Evolutionary conservation across 2,329 filamentous ascomycete genomes (phyloP).

Genomic region (Cladobotryum mycophilum): DNA sequence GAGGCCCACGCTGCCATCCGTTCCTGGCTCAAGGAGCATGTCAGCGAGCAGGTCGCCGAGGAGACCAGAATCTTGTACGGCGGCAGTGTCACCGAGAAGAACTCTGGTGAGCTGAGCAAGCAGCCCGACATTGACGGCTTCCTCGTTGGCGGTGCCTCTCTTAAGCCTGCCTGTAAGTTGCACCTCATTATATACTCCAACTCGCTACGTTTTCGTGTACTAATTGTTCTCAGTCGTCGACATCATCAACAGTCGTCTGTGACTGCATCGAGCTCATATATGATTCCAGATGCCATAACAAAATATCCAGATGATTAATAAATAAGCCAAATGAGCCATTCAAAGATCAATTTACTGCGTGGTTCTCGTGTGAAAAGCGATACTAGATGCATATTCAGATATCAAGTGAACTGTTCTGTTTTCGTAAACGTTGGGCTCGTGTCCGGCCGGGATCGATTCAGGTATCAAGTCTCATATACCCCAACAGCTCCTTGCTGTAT

Average conservation of each 20-base stretch:
- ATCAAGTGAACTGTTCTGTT: not conserved
- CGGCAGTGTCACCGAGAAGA: conserved; percentile 96
- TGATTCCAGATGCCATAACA: not conserved
- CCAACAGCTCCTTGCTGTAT: conserved; percentile 24
- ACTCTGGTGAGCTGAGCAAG: conserved; percentile 87
- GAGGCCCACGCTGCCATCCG: conserved; percentile 91
- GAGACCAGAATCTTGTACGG: conserved; percentile 94
- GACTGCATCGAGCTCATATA: conserved; percentile 17
- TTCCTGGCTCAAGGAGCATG: conserved; percentile 70
- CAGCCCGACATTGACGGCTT: conserved; percentile 96
- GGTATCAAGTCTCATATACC: conserved; percentile 12
- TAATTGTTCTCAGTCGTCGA: conserved; percentile 41
- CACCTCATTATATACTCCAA: not conserved
- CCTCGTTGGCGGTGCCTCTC: conserved; percentile 89
- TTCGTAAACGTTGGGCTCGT: conserved; percentile 1
- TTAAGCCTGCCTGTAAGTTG: conserved; percentile 87
- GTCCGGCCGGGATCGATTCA: not conserved
- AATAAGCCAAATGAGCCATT: no score
- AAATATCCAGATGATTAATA: not conserved
- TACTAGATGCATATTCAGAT: not conserved
- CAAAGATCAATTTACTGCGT: no score
- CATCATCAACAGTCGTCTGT: conserved; percentile 51
- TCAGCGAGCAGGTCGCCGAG: conserved; percentile 68
- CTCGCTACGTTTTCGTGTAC: not conserved
- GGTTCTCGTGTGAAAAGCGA: no score